Conservation (phyloP, 768 basidiomycete species). For the Dioszegia aurantiaca region DNA sequence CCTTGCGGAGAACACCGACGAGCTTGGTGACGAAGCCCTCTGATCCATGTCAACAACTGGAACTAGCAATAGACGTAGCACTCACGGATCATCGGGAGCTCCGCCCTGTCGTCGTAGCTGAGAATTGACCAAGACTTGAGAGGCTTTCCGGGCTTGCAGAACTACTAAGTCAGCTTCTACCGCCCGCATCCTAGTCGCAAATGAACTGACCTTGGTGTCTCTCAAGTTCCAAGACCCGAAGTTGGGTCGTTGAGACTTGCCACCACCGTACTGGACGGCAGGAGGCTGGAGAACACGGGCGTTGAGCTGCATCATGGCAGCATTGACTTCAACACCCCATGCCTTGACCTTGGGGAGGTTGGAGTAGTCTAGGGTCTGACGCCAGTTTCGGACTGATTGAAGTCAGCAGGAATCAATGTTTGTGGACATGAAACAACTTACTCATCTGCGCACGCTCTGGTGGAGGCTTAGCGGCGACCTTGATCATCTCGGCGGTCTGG, state of each 20-base stretch:
- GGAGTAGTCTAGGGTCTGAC: slow-evolving; percentile 40
- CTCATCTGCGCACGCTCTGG: slow-evolving; percentile 38
- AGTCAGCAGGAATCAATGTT: slow-evolving; percentile 7
- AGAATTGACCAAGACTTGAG: slow-evolving; percentile 43
- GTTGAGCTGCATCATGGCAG: slow-evolving; percentile 36
- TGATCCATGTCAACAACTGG: background rate
- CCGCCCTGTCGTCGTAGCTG: slow-evolving; percentile 33
- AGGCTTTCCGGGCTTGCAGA: slow-evolving; percentile 24
- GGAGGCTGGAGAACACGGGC: slow-evolving; percentile 47
- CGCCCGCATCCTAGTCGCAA: background rate
- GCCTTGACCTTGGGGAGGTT: slow-evolving; percentile 44
- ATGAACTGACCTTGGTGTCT: slow-evolving; percentile 33
- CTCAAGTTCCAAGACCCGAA: slow-evolving; percentile 47
- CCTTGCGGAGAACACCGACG: slow-evolving; percentile 14
- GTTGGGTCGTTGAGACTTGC: slow-evolving; percentile 29
- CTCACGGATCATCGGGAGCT: slow-evolving; percentile 25
- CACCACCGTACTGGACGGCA: slow-evolving; percentile 39
- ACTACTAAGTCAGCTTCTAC: slow-evolving; percentile 6
- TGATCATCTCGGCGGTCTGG: slow-evolving; percentile 48
- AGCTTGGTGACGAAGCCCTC: slow-evolving; percentile 26
- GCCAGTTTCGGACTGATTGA: slow-evolving; percentile 40
- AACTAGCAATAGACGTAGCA: background rate
- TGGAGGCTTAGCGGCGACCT: slow-evolving; percentile 47
- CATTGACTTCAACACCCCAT: slow-evolving; percentile 47
- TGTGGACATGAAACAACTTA: no score